These are phyloP conservation scores for Pyrenula massariospora DNA, from an alignment of 495 filamentous ascomycete species.

Conservation along the genomic window DNA sequence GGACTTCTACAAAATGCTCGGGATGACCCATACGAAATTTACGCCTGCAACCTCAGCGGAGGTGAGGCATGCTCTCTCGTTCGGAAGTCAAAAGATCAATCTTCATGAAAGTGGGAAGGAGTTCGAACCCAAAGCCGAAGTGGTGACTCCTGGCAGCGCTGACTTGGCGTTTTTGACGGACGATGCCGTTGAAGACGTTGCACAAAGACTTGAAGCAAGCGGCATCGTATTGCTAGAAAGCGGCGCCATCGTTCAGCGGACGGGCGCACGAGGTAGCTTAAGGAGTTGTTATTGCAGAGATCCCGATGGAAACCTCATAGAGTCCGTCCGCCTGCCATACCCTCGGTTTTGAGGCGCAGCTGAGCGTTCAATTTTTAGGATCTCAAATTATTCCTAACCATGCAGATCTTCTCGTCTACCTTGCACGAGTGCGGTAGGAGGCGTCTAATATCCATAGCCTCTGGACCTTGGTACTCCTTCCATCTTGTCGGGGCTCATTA, in stretches of 20 bases:
- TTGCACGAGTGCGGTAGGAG: too few species aligned
- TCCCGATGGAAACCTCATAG: constrained; percentile 45
- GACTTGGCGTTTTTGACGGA: constrained; percentile 43
- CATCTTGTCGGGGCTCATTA: too few species aligned
- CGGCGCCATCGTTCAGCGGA: constrained; percentile 33
- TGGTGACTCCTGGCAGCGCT: constrained; percentile 34
- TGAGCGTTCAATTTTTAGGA: background rate
- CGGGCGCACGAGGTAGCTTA: constrained; percentile 35
- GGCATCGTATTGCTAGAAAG: constrained; percentile 34
- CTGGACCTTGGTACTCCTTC: too few species aligned
- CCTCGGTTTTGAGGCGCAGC: too few species aligned
- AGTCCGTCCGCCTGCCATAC: constrained; percentile 21
- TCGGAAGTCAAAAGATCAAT: constrained; percentile 44
- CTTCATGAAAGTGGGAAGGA: constrained; percentile 39
- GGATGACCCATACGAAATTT: constrained; percentile 38
- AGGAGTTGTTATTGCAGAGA: constrained; percentile 43
- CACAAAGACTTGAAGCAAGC: constrained; percentile 18
- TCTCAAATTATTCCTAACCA: background rate
- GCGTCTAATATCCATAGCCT: too few species aligned
- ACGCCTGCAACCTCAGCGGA: constrained; percentile 17
- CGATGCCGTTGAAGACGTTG: constrained; percentile 24
- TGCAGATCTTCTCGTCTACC: too few species aligned
- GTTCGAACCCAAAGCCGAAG: constrained; percentile 40
- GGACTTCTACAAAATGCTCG: constrained; percentile 36
- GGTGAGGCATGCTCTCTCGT: constrained; percentile 34